Evolutionary conservation across 208 protist genomes (phyloP), one percentile per base, ranked within the genome.

Genomic region (Lotmaria passim): DNA sequence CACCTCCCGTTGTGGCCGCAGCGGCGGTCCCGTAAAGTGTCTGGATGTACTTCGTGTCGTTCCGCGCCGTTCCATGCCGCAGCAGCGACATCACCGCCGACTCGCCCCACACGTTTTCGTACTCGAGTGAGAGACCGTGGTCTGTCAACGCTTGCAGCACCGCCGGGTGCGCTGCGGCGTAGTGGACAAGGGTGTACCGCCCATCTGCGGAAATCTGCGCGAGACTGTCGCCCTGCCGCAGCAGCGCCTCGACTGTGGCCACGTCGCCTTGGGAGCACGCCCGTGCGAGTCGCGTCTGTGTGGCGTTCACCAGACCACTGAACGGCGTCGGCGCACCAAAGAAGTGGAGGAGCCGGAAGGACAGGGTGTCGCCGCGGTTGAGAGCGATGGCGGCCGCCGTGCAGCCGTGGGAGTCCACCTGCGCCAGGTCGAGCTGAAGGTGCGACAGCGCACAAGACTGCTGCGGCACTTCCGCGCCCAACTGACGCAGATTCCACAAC

Each of bases 151-250:
- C 63, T 19, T 52, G 50, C 61, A 75, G 61, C 44, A 75, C 70
- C 26, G 47, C 63, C 6, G 87, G 86, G n/a, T 93, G 88, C 0
- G 68, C 88, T 0, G 77, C 87, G 21, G 88, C 85, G 78, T 93
- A 93, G 75, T 96, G 91, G 12, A 96, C 81, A 8, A 96, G 80
- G 10, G 91, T 93, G 75, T 96, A 96, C 21, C 83, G 86, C 3
- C 91, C 91, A 51, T 96, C 89, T 3, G 73, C 34, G 12, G 87
- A 93, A 23, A 96, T 66, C 56, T 82, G 67, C 33, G 65, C 61
- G 28, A 89, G 59, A 12, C 60, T 26, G 51, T 89, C 90, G 6
- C 90, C 90, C 2, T 81, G 76, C 47, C 83, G 72, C 34, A 95
- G 79, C 21, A 95, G 67, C 23, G 47, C 19, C 69, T 95, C 90